phyloP scores from a whole-genome alignment of 2,329 filamentous ascomycete species.

The Claviceps fusiformis region DNA sequence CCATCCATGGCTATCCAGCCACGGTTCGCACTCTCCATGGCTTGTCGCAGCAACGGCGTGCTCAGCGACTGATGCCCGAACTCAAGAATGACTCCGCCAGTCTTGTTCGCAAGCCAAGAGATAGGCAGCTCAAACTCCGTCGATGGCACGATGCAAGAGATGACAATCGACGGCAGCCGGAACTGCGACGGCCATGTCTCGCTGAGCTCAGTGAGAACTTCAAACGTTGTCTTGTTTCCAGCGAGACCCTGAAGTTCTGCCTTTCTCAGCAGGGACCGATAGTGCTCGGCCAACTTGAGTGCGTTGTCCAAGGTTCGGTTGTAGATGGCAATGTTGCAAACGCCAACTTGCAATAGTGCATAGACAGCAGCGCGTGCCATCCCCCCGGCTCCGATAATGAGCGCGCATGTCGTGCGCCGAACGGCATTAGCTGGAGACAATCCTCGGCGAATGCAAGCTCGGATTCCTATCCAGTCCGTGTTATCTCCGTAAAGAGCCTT shows the following conservation, averaged over 20 bases:
- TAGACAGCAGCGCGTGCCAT: slow-evolving; percentile 72
- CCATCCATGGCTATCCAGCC: slow-evolving; percentile 68
- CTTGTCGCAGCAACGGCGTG: slow-evolving; percentile 57
- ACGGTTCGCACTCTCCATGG: slow-evolving; percentile 42
- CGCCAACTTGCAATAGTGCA: slow-evolving; percentile 63
- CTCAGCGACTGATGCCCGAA: slow-evolving; percentile 61
- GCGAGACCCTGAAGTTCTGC: slow-evolving; percentile 29
- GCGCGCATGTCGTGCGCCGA: slow-evolving; percentile 37
- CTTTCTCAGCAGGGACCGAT: slow-evolving; percentile 40
- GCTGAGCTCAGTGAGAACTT: slow-evolving; percentile 43
- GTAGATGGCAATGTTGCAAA: slow-evolving; percentile 60
- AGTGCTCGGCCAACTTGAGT: slow-evolving; percentile 56
- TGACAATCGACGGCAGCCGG: slow-evolving; percentile 56
- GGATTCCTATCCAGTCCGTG: slow-evolving; percentile 70
- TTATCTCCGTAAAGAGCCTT: slow-evolving; percentile 65
- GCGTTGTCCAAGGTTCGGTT: slow-evolving; percentile 53
- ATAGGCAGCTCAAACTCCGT: slow-evolving; percentile 57
- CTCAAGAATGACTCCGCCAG: slow-evolving; percentile 64
- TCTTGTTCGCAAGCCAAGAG: slow-evolving; percentile 57
- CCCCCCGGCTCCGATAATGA: slow-evolving; percentile 50
- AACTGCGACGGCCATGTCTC: slow-evolving; percentile 52
- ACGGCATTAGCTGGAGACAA: slow-evolving; percentile 59
- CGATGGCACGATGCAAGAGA: slow-evolving; percentile 57
- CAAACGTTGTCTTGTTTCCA: slow-evolving; percentile 33
- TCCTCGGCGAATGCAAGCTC: slow-evolving; percentile 57